Evolutionary conservation across 2,329 filamentous ascomycete genomes (phyloP).

Genomic region (Fusarium pilosicola): DNA sequence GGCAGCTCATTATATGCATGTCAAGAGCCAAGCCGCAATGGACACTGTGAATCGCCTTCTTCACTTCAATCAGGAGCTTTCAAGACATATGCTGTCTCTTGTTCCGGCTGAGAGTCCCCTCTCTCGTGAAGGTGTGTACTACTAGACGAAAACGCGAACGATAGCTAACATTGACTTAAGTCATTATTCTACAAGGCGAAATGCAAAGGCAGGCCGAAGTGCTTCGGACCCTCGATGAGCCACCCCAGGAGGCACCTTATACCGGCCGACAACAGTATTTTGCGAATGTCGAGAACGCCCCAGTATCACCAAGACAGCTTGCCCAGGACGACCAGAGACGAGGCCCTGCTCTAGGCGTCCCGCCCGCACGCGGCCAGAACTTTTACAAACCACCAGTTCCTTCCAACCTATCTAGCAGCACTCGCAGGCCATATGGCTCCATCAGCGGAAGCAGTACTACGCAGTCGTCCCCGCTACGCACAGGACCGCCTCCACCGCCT

Average conservation of each 20-base stretch:
- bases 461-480: slow-evolving; percentile 78
- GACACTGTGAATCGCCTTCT: slow-evolving; percentile 78
- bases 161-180: slow-evolving; percentile 49
- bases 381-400: slow-evolving; percentile 82
- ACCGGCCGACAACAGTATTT: slow-evolving; percentile 75
- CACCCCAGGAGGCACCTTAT: slow-evolving; percentile 72
- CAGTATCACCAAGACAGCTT: slow-evolving; percentile 87
- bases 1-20: slow-evolving; percentile 78
- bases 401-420: slow-evolving; percentile 81
- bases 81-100: slow-evolving; percentile 77
- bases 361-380: slow-evolving; percentile 65
- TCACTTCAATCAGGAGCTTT: slow-evolving; percentile 86
- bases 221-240: slow-evolving; percentile 67
- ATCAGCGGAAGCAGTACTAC: slow-evolving; percentile 75
- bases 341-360: slow-evolving; percentile 73
- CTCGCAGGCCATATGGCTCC: slow-evolving; percentile 85
- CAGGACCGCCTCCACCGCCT: slow-evolving; percentile 72
- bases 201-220: slow-evolving; percentile 70
- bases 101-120: slow-evolving; percentile 80
- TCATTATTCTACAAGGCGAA: slow-evolving; percentile 66
- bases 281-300: slow-evolving; percentile 75
- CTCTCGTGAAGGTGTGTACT: slow-evolving; percentile 80
- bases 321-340: slow-evolving; percentile 87
- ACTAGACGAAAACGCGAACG: not conserved
- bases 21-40: slow-evolving; percentile 83